Evolutionary conservation across 768 basidiomycete species (phyloP).

Genomic region (Glaciozyma antarctica): DNA sequence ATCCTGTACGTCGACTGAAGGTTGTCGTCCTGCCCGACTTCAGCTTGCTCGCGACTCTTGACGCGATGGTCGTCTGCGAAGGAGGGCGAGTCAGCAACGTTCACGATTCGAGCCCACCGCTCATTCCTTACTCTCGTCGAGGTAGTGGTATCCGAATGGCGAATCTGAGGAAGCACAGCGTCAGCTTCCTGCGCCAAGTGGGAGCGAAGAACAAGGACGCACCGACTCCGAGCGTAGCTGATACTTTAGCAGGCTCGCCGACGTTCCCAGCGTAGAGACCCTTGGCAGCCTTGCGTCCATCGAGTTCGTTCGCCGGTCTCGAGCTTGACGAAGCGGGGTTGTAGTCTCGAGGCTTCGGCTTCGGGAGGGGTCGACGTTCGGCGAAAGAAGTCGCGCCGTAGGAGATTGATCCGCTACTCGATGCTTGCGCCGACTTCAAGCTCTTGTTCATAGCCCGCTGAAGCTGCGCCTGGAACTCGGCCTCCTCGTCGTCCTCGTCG

Average conservation of each 20-base stretch:
- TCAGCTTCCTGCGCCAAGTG: too few relatives aligned
- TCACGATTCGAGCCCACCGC: not conserved
- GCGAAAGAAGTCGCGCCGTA: not conserved
- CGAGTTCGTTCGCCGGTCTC: not conserved
- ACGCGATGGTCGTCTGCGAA: constrained; percentile 14
- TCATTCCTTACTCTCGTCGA: constrained; percentile 13
- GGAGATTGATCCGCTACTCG: not conserved
- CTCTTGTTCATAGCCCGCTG: not conserved
- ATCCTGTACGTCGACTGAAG: constrained; percentile 13
- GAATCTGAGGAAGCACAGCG: constrained; percentile 5
- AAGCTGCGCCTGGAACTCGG: constrained; percentile 1
- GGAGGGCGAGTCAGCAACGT: not conserved
- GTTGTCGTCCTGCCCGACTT: constrained; percentile 17
- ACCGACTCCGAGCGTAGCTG: not conserved
- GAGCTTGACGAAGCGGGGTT: not conserved
- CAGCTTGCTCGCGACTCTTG: constrained; percentile 5
- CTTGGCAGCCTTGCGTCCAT: constrained; percentile 8
- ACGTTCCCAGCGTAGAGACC: constrained; percentile 1
- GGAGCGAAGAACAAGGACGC: not conserved
- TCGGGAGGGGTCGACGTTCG: not conserved
- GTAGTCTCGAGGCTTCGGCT: not conserved
- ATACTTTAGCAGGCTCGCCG: not conserved
- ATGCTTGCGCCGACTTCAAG: not conserved
- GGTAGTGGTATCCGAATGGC: constrained; percentile 24
- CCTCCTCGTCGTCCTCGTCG: not conserved